Base-by-base conservation (phyloP, 805 yeast genomes). In the Candida broadrunensis region DNA sequence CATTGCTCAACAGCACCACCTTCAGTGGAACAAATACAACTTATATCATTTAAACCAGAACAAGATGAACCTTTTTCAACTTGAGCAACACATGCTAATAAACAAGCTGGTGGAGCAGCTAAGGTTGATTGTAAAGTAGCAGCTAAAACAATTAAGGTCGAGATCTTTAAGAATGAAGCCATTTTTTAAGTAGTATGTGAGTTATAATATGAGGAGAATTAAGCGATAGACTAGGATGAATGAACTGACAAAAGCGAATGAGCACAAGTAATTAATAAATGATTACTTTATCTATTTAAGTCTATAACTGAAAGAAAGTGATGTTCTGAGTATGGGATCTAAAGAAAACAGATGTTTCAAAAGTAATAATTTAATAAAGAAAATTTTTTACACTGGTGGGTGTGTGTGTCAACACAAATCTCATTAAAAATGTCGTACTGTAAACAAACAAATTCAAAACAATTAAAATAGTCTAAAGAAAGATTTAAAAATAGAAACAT, bases 51-150 rank as follows among this genome's bases (percentile, higher is more conserved):
- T 61, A 88, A 61, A 42, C 81, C 70, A 44, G 67, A 51, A 65
- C 93, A 85, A 35, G 67, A 45, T 32, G 78, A 63, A 13, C 81
- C 73, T 60, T 76, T 76, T 47, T 75, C 71, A 41, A 85, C 90
- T 55, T 78, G 74, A 42, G 88, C 76, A 44, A 86, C 91, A 77
- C 96, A 88, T 31, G 96, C 95, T 61, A 89, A 73, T 50, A 89
- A 68, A 73, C 96, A 89, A 29, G 97, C 96, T 45, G 97, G 96
- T 38, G 96, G 93, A 41, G 91, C 73, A 40, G 86, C 83, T 35
- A 80, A 77, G 23, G 75, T 73, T 24, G 72, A 55, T 18, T 76
- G 67, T 42, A 72, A 52, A 45, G 65, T 60, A 23, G 75, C 61
- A 38, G 74, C 70, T 43, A 71, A 51, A 19, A 63, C 63, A 37